Conservation (phyloP, 2,329 filamentous ascomycete genomes). For the Cryoendolithus antarcticus region DNA sequence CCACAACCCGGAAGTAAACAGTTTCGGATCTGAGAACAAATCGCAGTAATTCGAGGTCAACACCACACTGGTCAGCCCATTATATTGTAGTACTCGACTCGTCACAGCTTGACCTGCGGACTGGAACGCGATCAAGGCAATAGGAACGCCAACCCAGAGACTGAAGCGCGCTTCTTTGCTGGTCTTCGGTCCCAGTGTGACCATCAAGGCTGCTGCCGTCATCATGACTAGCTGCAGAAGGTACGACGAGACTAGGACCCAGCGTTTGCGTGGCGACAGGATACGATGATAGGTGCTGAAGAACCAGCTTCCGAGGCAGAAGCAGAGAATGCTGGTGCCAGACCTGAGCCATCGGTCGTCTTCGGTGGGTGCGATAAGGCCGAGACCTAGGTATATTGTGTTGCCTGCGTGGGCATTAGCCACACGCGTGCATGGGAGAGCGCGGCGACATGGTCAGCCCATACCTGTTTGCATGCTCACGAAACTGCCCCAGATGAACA, state of each 20-base stretch:
- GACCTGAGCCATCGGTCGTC: constrained; percentile 59
- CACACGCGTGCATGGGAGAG: too few relatives aligned
- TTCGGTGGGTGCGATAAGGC: constrained; percentile 41
- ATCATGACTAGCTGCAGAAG: constrained; percentile 29
- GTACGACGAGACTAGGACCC: constrained; percentile 45
- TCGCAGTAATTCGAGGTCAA: constrained; percentile 75
- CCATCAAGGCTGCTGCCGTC: constrained; percentile 29
- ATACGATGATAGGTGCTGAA: constrained; percentile 57
- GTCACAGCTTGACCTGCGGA: constrained; percentile 65
- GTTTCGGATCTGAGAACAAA: constrained; percentile 53
- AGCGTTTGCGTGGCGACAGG: constrained; percentile 50
- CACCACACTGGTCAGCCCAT: constrained; percentile 66
- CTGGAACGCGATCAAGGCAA: constrained; percentile 63
- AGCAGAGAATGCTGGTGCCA: constrained; percentile 54
- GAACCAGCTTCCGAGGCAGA: constrained; percentile 59
- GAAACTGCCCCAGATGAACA: constrained; percentile 68
- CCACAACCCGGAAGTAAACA: constrained; percentile 28
- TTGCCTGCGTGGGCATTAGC: constrained; percentile 36
- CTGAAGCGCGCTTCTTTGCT: constrained; percentile 12
- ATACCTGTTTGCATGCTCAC: constrained; percentile 72
- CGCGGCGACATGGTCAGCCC: constrained; percentile 10
- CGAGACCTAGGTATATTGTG: constrained; percentile 67
- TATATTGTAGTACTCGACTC: constrained; percentile 56
- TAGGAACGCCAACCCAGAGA: constrained; percentile 45
- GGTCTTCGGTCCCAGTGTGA: constrained; percentile 24